Base-by-base conservation (phyloP, 1,139 yeast species). In the Diutina scorzettiae region DNA sequence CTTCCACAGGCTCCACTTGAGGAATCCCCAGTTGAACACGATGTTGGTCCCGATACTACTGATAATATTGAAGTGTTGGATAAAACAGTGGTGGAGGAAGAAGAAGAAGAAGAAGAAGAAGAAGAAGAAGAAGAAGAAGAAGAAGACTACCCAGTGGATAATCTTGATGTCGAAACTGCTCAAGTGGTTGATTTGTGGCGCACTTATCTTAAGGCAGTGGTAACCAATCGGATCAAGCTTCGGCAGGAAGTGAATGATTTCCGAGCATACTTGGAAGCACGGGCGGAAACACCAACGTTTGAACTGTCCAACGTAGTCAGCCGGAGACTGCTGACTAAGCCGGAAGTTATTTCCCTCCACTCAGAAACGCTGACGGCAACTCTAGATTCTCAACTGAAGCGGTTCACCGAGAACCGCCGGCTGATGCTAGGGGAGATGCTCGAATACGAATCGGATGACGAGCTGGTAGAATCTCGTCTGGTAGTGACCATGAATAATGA, bases 381-480 rank as follows among this genome's bases (percentile, higher is more conserved):
- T 11, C 25, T 32, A 7, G 37, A 32, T 21, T 32, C 37, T 20
- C 37, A 19, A 20, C 37, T 32, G 37, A 32, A 32, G 17, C 24
- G 20, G 14, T 32, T 32, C n/a, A 12, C 24, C 37, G 11, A 12
- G 20, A 62, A 68, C 48, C 57, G 74, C 45, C 60, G 67, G 45
- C 66, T 71, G 3, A 60, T 69, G 54, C 54, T 69, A 46, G 70
- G 71, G 19, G 73, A 68, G 14, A 68, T 69, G 74, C 57, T 69
- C 44, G 73, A 67, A 44, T 67, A 67, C 46, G 62, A 59, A 27
- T 66, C 72, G 2, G 65, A 59, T 37, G 54, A 51, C n/a, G 59
- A 14, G 14, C 24, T 52, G 23, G 44, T 42, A 16, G 29, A 43
- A 31, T 50, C 51, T n/a, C 23, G 24, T 18, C 42, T 40, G 33